Base-by-base conservation (phyloP, 2,329 filamentous ascomycete genomes). In the Ramularia collo-cygni region DNA sequence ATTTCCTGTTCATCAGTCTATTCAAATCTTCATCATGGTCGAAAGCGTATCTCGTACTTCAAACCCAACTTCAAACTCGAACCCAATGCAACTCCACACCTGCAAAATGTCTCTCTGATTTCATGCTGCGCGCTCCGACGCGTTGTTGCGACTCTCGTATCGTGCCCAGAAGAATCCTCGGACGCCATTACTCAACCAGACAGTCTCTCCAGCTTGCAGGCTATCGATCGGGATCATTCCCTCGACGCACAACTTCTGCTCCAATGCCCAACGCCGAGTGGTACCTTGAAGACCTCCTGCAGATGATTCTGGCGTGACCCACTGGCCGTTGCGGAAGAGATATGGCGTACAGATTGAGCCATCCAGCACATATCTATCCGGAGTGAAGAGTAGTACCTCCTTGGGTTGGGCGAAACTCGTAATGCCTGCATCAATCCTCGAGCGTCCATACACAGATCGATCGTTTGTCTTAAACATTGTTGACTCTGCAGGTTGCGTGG, bases 171-270 rank as follows among this genome's bases (percentile, higher is more conserved):
- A 62, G 48, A 94, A 95, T 0, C 90, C 90, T 48, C 83, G 75
- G 1, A 90, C 83, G 0, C 85, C 88, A 61, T 90, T 95, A 61
- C 88, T 95, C 38, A 95, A 66, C 84, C 87, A 94, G 46, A 89
- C 83, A 38, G 81, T 72, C 61, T 95, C 89, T 1, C 81, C 85
- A 48, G 85, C 71, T 3, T 70, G 58, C 9, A 95, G 61, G 5
- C 79, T 79, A 9, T 71, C 65, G 2, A 68, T 68, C n/a, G 61
- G 61, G 12, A 95, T 68, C 3, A 67, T 62, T 47, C 79, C 74
- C 56, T 93, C 84, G 19, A 72, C 68, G 38, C 76, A 88, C 31
- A 92, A 65, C 0, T 72, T 72, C 39, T 69, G 75, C 44, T 82
- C 75, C 29, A 96, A 60, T n/a, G 86, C 83, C 81, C 87, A 95